Percentiles rank a stretch among this genome's conserved stretches.
phyloP scores from a whole-genome alignment of 2,329 filamentous ascomycete species.

The Capronia americana region DNA sequence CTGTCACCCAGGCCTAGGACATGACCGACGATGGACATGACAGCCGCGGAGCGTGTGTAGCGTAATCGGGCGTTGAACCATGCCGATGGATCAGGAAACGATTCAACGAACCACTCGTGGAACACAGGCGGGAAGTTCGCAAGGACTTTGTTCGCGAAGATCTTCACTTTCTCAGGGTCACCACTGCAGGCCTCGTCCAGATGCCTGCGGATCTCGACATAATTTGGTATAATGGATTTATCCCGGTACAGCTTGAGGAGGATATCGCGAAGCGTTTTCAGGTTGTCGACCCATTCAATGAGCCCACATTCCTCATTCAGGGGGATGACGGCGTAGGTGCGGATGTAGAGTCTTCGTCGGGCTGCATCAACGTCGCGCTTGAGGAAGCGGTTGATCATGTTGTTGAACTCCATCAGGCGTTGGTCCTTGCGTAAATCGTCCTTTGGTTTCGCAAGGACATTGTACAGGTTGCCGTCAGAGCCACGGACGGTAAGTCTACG shows the following conservation, averaged over 20 bases:
- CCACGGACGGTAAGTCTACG: slow-evolving; percentile 87
- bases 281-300: slow-evolving; percentile 97
- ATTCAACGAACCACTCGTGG: slow-evolving; percentile 93
- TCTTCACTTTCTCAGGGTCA: slow-evolving; percentile 52
- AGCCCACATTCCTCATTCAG: slow-evolving; percentile 97
- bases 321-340: slow-evolving; percentile 95
- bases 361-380: slow-evolving; percentile 91
- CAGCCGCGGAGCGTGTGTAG: slow-evolving; percentile 92
- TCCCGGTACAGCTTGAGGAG: slow-evolving; percentile 78
- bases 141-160: slow-evolving; percentile 55
- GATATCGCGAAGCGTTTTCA: slow-evolving; percentile 92
- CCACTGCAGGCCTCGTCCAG: slow-evolving; percentile 70
- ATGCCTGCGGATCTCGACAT: slow-evolving; percentile 65
- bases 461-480: slow-evolving; percentile 86
- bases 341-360: slow-evolving; percentile 89
- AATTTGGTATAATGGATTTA: slow-evolving; percentile 70
- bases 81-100: slow-evolving; percentile 87
- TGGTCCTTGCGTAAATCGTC: slow-evolving; percentile 98
- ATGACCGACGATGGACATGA: slow-evolving; percentile 99
- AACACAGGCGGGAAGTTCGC: slow-evolving; percentile 78
- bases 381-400: slow-evolving; percentile 93
- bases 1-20: slow-evolving; percentile 91
- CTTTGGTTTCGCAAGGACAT: slow-evolving; percentile 94
- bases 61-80: slow-evolving; percentile 90
- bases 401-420: slow-evolving; percentile 98